Conservation (phyloP, 371 early-diverging fungal species). For the Zopfochytrium polystomum region DNA sequence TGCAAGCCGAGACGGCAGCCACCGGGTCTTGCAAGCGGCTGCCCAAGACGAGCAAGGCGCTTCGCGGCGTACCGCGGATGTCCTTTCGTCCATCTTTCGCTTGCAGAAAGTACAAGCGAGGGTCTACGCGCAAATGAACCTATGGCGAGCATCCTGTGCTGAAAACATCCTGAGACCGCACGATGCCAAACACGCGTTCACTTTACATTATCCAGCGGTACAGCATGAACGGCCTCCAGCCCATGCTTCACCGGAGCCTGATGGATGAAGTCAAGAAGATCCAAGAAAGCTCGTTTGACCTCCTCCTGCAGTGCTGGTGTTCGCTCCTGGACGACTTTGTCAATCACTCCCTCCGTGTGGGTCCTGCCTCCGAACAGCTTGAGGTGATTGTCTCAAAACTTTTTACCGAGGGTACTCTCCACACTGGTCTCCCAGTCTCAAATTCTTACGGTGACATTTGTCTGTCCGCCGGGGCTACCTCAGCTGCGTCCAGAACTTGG, state of each 20-base stretch:
- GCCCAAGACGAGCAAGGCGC: too few relatives aligned
- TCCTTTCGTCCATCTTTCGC: too few relatives aligned
- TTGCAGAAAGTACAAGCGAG: too few relatives aligned
- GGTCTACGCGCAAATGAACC: too few relatives aligned
- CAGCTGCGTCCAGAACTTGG: too few relatives aligned
- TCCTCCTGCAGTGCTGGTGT: slow-evolving; percentile 32
- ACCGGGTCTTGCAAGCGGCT: too few relatives aligned
- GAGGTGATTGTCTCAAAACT: slow-evolving; percentile 31
- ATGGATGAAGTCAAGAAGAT: slow-evolving; percentile 18
- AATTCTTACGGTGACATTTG: too few relatives aligned
- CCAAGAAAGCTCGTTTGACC: slow-evolving; percentile 34
- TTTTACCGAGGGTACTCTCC: slow-evolving; percentile 13
- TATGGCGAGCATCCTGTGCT: background rate
- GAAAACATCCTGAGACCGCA: slow-evolving; percentile 6
- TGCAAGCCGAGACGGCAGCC: slow-evolving; percentile 21
- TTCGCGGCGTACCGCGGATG: too few relatives aligned
- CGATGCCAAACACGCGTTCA: slow-evolving; percentile 6
- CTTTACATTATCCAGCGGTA: slow-evolving; percentile 7
- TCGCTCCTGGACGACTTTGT: slow-evolving; percentile 32
- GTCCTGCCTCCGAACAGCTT: slow-evolving; percentile 34
- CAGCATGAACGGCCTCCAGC: too few relatives aligned
- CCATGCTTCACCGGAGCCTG: slow-evolving; percentile 31
- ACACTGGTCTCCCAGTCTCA: too few relatives aligned
- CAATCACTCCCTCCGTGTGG: slow-evolving; percentile 22
- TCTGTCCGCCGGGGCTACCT: too few relatives aligned